Percentiles rank a stretch among this genome's conserved stretches.
These are phyloP conservation scores for Nemania diffusa DNA, from an alignment of 2,329 filamentous ascomycete genomes.

Conservation along the genomic window DNA sequence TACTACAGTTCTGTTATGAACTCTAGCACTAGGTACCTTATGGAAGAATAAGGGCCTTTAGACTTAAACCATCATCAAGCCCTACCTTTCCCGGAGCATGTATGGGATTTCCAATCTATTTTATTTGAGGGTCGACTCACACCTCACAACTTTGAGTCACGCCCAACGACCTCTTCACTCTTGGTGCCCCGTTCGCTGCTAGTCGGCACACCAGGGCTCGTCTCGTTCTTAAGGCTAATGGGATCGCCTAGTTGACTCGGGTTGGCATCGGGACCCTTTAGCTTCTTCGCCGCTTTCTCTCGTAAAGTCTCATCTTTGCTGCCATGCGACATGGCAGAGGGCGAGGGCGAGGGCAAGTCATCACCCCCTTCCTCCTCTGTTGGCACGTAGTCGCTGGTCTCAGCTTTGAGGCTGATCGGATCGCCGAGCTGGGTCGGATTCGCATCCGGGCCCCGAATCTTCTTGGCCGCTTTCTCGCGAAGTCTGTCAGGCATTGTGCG, in stretches of 20 bases:
- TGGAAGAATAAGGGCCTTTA: too few relatives aligned
- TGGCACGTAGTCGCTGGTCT: conserved; percentile 48
- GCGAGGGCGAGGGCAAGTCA: conserved; percentile 14
- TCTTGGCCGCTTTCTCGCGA: conserved; percentile 46
- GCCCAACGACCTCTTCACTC: conserved; percentile 20
- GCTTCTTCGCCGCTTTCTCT: conserved; percentile 45
- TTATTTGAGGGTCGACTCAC: too few relatives aligned
- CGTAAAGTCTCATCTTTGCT: conserved; percentile 38
- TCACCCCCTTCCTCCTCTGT: conserved; percentile 39
- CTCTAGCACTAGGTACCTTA: too few relatives aligned
- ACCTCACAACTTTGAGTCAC: conserved; percentile 45
- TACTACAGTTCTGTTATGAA: too few relatives aligned
- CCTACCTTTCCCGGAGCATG: neutral
- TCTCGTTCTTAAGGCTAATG: conserved; percentile 53
- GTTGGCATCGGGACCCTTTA: conserved; percentile 48
- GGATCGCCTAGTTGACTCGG: conserved; percentile 54
- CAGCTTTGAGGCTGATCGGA: conserved; percentile 54
- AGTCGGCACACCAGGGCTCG: conserved; percentile 43
- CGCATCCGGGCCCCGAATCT: conserved; percentile 46
- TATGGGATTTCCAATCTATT: neutral
- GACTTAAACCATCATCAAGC: neutral
- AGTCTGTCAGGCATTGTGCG: conserved; percentile 44
- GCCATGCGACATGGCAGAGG: neutral
- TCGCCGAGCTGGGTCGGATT: conserved; percentile 55
- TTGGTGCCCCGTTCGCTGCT: conserved; percentile 40